Evolutionary conservation across 257 asterid species (phyloP).

Genomic region (Fraxinus anomala): DNA sequence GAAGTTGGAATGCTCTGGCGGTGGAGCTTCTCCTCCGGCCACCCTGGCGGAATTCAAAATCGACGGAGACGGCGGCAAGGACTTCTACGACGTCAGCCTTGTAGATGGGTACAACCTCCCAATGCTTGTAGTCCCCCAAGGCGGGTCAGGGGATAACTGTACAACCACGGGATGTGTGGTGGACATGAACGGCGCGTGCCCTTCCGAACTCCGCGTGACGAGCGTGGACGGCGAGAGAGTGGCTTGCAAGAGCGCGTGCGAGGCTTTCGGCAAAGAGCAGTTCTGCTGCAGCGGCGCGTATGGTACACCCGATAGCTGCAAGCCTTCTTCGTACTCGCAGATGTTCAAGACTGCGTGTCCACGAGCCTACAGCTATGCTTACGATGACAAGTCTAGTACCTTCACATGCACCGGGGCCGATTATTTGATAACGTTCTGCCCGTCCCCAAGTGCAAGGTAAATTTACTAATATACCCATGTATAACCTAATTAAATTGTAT

Average conservation of each 20-base stretch:
- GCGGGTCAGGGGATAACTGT: constrained; percentile 45
- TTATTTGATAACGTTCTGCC: constrained; percentile 50
- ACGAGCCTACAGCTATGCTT: constrained; percentile 52
- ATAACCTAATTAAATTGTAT: too few species aligned
- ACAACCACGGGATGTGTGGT: constrained; percentile 41
- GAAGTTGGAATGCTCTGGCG: constrained; percentile 42
- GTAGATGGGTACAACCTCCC: constrained; percentile 58
- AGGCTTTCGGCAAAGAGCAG: constrained; percentile 39
- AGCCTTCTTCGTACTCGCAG: constrained; percentile 46
- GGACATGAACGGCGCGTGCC: constrained; percentile 53
- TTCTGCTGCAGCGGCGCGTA: constrained; percentile 54
- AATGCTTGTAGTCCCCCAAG: constrained; percentile 52
- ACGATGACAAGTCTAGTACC: constrained; percentile 48
- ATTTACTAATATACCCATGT: constrained; percentile 11
- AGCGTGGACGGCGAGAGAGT: constrained; percentile 31
- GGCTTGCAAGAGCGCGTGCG: constrained; percentile 59
- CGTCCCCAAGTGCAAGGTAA: constrained; percentile 46
- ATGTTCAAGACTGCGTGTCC: constrained; percentile 50
- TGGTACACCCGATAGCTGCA: constrained; percentile 39
- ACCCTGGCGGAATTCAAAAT: constrained; percentile 51
- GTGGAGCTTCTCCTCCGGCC: constrained; percentile 45
- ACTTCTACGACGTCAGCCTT: constrained; percentile 51
- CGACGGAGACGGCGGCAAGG: constrained; percentile 43
- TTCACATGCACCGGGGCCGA: constrained; percentile 45
- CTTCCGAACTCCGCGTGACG: constrained; percentile 43